Conservation (phyloP, 1,284 basidiomycete genomes). For the Ceratobasidium sp. region DNA sequence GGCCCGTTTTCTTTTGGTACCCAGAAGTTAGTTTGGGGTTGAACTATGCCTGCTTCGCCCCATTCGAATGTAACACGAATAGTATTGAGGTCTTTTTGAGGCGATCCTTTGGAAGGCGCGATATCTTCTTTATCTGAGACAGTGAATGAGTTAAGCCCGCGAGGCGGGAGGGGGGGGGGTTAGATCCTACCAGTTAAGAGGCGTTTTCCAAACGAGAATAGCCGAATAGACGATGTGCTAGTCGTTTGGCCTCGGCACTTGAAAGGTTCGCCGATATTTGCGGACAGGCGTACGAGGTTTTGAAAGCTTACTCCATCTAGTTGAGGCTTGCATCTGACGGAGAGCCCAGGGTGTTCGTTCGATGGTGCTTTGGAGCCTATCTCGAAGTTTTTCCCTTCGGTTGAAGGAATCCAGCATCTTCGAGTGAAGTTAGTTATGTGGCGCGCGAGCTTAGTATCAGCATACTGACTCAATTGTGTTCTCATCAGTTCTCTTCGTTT, state of each 20-base stretch:
- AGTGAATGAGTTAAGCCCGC: too few relatives aligned
- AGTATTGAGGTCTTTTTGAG: constrained; percentile 14
- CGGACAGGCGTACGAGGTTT: neutral
- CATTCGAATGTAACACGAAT: constrained; percentile 15
- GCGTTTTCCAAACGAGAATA: constrained; percentile 20
- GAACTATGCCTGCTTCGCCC: neutral
- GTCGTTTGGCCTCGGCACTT: neutral
- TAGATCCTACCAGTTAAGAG: constrained; percentile 19
- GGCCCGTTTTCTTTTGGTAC: neutral
- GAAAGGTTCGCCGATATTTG: neutral
- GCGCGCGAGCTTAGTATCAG: neutral
- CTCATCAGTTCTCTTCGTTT: neutral
- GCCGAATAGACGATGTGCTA: neutral
- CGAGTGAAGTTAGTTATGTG: neutral
- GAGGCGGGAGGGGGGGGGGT: too few relatives aligned
- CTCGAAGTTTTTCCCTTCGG: constrained; percentile 28
- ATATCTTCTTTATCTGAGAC: neutral
- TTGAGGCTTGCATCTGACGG: neutral
- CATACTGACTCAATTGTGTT: constrained; percentile 27
- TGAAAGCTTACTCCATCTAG: constrained; percentile 6
- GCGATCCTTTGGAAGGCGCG: neutral
- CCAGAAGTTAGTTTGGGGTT: neutral
- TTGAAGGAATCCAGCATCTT: constrained; percentile 38
- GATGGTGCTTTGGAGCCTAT: neutral
- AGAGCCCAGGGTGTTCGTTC: neutral